phyloP scores from a whole-genome alignment of 2,329 filamentous ascomycete genomes.

The Beauveria sp. region DNA sequence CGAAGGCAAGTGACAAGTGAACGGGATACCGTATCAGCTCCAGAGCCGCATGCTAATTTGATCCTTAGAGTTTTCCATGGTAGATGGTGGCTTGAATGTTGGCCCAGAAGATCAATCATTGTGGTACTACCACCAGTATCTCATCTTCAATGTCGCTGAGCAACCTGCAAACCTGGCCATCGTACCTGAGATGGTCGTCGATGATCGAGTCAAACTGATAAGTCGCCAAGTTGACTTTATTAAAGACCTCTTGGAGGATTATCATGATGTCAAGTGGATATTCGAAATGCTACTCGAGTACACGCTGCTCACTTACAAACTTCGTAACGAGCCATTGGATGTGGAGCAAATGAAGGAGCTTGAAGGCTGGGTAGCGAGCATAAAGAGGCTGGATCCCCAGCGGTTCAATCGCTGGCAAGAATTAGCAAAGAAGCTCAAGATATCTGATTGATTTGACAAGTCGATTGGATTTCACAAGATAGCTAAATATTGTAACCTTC shows the following conservation, averaged over 20 bases:
- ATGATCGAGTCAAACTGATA: slow-evolving; percentile 60
- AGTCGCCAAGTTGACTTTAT: slow-evolving; percentile 67
- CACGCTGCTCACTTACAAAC: slow-evolving; percentile 48
- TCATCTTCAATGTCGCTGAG: slow-evolving; percentile 62
- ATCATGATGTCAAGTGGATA: slow-evolving; percentile 64
- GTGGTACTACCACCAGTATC: slow-evolving; percentile 93
- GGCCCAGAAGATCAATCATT: slow-evolving; percentile 92
- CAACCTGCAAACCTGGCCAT: slow-evolving; percentile 48
- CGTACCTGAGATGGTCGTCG: slow-evolving; percentile 51
- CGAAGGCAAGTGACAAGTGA: slow-evolving; percentile 46
- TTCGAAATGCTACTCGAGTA: slow-evolving; percentile 81
- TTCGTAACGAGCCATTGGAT: slow-evolving; percentile 38
- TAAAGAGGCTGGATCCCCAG: slow-evolving; percentile 66
- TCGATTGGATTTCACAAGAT: background rate
- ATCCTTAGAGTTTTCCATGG: slow-evolving; percentile 58
- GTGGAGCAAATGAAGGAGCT: slow-evolving; percentile 38
- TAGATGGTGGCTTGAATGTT: slow-evolving; percentile 73
- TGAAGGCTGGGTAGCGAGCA: slow-evolving; percentile 51
- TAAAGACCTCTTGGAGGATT: slow-evolving; percentile 55
- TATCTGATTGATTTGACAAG: background rate
- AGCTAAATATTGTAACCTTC: background rate
- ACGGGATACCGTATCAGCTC: background rate
- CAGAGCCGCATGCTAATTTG: background rate
- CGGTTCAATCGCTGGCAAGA: slow-evolving; percentile 70
- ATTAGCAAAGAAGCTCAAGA: slow-evolving; percentile 40